Base-by-base conservation (phyloP, 1,284 basidiomycete genomes). In the Tilletiaria anomala region DNA sequence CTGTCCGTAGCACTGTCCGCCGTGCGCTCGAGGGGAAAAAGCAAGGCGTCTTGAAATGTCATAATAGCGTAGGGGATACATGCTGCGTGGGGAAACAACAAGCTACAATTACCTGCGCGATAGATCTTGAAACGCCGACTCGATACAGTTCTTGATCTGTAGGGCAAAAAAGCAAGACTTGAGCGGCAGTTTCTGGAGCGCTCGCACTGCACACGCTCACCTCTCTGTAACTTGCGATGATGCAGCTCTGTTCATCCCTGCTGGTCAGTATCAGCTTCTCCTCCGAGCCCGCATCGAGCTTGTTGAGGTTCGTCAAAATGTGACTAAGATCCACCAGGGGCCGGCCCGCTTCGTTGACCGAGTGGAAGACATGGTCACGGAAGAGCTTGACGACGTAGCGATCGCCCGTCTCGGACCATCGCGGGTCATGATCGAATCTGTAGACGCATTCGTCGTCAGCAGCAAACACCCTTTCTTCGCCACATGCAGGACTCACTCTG, bases 401-500 rank as follows among this genome's bases (percentile, higher is more conserved):
- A 64, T 99, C 93, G 11, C 93, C 93, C 2, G 91, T 94, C 67
- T 97, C 93, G 6, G 88, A 88, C 91, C 91, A 97, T 8, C 88
- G 76, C 2, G 85, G 78, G 63, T 96, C 91, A 40, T 84, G 80
- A 39, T 91, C 85, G 60, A 96, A 96, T 60, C 87, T 88, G 53
- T 1, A 18, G 8, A 18, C 29, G 24, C 4, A 43, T 23, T 21
- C 4, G 39, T n/a, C 32, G 8, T 10, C 43, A 35, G 52, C 45
- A 37, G 33, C 44, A 15, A 35, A 40, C 16, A 26, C 3, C 15
- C 17, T 16, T 19, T 33, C 32, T 15, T 6, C 8, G 14, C 32
- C 32, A 15, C 35, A 24, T 6, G 35, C 22, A n/a, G n/a, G n/a
- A 74, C 82, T 50, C 59, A 91, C 83, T 96, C 91, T 8, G 91